Conservation (phyloP, 345 rosid genomes). For the Acer saccharum region DNA sequence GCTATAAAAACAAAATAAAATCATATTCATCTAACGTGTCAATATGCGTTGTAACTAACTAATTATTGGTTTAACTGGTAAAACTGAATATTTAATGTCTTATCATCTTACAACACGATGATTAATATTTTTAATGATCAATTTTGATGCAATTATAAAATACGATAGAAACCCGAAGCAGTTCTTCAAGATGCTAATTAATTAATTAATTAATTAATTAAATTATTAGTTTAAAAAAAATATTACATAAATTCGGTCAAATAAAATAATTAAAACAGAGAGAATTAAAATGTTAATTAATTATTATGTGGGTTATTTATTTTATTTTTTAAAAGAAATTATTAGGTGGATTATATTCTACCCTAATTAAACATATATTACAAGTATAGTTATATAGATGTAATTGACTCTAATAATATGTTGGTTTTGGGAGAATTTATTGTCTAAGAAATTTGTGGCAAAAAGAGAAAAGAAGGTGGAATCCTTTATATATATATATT, state of each 20-base stretch:
- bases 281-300: not conserved
- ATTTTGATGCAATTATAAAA: not conserved
- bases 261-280: too few species aligned
- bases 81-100: too few species aligned
- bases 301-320: slow-evolving; percentile 16
- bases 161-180: not conserved
- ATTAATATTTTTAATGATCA: not conserved
- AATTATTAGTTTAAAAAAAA: too few species aligned
- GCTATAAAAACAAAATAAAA: not conserved
- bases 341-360: too few species aligned
- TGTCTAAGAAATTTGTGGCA: slow-evolving; percentile 19
- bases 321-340: too few species aligned
- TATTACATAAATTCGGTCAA: too few species aligned
- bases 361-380: too few species aligned
- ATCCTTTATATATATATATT: not conserved
- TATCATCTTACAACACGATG: not conserved
- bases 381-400: not conserved
- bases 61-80: too few species aligned
- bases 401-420: not conserved
- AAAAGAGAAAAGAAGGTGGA: not conserved
- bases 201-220: too few species aligned
- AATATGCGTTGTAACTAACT: too few species aligned
- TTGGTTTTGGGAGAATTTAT: slow-evolving; percentile 8
- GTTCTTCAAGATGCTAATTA: not conserved
- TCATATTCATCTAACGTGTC: too few species aligned